Base-by-base conservation (phyloP, 2,329 filamentous ascomycete genomes). In the Fusarium sp. region DNA sequence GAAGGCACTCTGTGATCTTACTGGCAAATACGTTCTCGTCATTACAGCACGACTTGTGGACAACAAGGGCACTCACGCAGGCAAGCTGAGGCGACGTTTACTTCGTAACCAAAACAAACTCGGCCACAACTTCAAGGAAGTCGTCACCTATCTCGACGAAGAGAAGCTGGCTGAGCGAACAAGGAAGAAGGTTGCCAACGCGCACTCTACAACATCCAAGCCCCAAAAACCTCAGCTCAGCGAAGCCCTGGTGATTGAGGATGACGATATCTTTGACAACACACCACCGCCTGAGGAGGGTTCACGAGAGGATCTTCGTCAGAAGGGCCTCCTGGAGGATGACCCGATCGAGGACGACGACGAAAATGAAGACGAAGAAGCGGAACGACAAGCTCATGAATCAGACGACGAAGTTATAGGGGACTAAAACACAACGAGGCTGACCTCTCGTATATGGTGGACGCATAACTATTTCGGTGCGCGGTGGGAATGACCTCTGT, bases 81-180 rank as follows among this genome's bases (percentile, higher is more conserved):
- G 88, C 30, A 88, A 88, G 76, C 85, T 97, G 37, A 87, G 88
- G 68, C 88, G 89, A 74, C 87, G 94, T 22, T 83, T 99, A 24
- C 85, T 91, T 74, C 87, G 93, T 70, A 98, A 99, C 80, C 91
- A 91, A 77, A 84, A 83, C n/a, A 90, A 89, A 76, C 86, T 99
- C 5, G 96, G 96, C 4, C 84, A 88, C 47, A 98, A 96, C 77
- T 97, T 93, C 84, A 93, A 91, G 76, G 94, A 96, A 74, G 89
- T 98, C 9, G 83, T 97, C 7, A 88, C 89, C 11, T 96, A 91
- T 78, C 83, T 98, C 6, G 94, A 97, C 74, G 88, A 91, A 61
- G 84, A 86, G 51, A 90, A 90, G 75, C 79, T 87, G 45, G 84
- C 80, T 13, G 79, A 81, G 40, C 79, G 79, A 40, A 81, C 80